Conservation (phyloP, 2,329 filamentous ascomycete genomes). For the Botrytis deweyae region DNA sequence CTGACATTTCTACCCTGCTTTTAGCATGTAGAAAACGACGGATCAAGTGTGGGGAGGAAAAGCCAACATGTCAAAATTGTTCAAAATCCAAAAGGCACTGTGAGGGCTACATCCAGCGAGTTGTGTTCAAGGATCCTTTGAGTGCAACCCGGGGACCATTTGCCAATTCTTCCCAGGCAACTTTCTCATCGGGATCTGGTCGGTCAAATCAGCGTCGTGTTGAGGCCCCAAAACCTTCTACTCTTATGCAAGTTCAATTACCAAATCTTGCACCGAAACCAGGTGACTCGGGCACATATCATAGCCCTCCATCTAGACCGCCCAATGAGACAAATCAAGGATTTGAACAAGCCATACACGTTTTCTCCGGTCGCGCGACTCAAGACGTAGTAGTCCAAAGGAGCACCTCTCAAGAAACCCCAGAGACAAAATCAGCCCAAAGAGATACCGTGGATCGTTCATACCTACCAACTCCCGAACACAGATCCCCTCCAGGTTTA, state of each 20-base stretch:
- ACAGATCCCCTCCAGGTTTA: conserved; percentile 12
- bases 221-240: conserved; percentile 20
- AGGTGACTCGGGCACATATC: neutral
- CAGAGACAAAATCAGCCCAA: conserved; percentile 6
- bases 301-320: neutral
- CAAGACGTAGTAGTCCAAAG: neutral
- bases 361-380: conserved; percentile 3
- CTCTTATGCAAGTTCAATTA: neutral
- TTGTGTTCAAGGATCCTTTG: conserved; percentile 75
- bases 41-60: conserved; percentile 95
- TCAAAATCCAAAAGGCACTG: conserved; percentile 82
- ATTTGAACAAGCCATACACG: conserved; percentile 22
- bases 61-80: conserved; percentile 78
- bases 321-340: neutral
- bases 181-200: conserved; percentile 17
- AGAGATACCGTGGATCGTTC: conserved; percentile 29
- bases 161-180: conserved; percentile 40
- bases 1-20: neutral
- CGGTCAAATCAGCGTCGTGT: conserved; percentile 27
- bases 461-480: conserved; percentile 26
- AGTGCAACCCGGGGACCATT: conserved; percentile 51
- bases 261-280: conserved; percentile 19
- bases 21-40: conserved; percentile 86
- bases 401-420: neutral
- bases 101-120: conserved; percentile 79